Evolutionary conservation across 139 green algal species (phyloP).

Genomic region (Klebsormidium nitens): DNA sequence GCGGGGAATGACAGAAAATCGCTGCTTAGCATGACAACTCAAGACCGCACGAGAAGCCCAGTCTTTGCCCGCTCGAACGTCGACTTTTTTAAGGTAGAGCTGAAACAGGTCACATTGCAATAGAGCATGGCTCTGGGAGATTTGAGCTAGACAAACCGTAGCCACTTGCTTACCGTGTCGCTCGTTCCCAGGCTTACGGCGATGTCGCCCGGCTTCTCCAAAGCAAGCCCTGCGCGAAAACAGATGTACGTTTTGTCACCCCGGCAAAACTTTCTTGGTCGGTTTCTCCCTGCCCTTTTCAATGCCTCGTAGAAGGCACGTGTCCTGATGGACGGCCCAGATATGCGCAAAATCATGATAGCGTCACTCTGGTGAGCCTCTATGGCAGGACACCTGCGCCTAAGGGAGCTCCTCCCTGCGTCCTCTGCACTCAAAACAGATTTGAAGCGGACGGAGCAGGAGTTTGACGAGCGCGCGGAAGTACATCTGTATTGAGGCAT

Average conservation of each 20-base stretch:
- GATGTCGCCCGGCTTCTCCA: slow-evolving; percentile 21
- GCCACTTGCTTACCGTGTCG: slow-evolving; percentile 27
- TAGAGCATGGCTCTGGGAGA: too few species aligned
- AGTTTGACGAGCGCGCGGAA: too few species aligned
- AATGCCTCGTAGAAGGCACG: neutral
- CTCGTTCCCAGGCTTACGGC: slow-evolving; percentile 33
- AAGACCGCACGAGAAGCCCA: too few species aligned
- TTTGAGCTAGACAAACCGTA: neutral
- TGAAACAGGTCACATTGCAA: too few species aligned
- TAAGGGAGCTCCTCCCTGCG: neutral
- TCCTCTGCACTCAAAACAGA: neutral
- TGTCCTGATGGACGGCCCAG: neutral
- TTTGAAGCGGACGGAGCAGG: neutral
- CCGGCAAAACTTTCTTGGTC: neutral
- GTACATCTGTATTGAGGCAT: neutral
- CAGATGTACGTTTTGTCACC: neutral
- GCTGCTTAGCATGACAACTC: too few species aligned
- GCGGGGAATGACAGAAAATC: too few species aligned
- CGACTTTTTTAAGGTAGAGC: too few species aligned
- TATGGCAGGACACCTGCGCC: neutral
- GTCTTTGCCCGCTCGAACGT: too few species aligned
- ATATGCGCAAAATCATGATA: slow-evolving; percentile 3
- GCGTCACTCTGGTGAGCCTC: neutral
- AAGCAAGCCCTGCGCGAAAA: slow-evolving; percentile 15
- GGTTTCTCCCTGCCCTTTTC: neutral